Percentiles rank a stretch among this genome's conserved stretches.
Conservation (phyloP, 2,329 filamentous ascomycete genomes). For the Colletotrichum chrysophilum region DNA sequence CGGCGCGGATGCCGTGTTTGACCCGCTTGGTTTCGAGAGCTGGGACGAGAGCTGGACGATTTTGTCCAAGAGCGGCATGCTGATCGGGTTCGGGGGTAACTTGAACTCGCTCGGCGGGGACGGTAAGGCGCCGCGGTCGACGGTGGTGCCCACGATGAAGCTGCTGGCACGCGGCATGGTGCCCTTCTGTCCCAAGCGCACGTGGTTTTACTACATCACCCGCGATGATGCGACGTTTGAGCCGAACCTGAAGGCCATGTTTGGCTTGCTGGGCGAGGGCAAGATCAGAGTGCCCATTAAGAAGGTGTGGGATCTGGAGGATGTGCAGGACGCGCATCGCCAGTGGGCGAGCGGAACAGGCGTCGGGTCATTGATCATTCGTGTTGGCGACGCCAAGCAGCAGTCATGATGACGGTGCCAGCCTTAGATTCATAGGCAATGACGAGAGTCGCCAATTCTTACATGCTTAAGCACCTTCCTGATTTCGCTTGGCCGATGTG, state of each 20-base stretch:
- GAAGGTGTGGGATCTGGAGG: slow-evolving; percentile 44
- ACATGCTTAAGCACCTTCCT: neutral
- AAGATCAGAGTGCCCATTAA: slow-evolving; percentile 41
- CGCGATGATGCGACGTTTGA: slow-evolving; percentile 37
- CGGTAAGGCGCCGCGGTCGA: slow-evolving; percentile 35
- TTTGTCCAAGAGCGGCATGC: slow-evolving; percentile 40
- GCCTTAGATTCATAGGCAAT: neutral
- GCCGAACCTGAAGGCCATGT: slow-evolving; percentile 32
- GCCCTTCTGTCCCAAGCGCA: slow-evolving; percentile 27
- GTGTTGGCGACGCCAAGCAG: slow-evolving; percentile 20
- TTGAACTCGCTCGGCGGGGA: slow-evolving; percentile 31
- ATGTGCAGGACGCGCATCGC: slow-evolving; percentile 41
- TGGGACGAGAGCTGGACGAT: slow-evolving; percentile 55
- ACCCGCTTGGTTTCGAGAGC: slow-evolving; percentile 54
- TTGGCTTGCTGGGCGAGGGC: slow-evolving; percentile 35
- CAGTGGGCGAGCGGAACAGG: slow-evolving; percentile 38
- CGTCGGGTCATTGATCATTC: slow-evolving; percentile 40
- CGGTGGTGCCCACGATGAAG: slow-evolving; percentile 35
- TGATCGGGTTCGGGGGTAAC: slow-evolving; percentile 45
- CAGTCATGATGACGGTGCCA: neutral
- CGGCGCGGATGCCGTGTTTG: slow-evolving; percentile 52
- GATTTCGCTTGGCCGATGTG: neutral
- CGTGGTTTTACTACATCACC: slow-evolving; percentile 40
- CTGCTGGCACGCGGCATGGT: slow-evolving; percentile 30
- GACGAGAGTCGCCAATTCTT: neutral